A percentile compares a stretch with the other conserved stretches of the same genome.
phyloP scores from a whole-genome alignment of 441 rosid genomes.

The Raphanus hybrid region DNA sequence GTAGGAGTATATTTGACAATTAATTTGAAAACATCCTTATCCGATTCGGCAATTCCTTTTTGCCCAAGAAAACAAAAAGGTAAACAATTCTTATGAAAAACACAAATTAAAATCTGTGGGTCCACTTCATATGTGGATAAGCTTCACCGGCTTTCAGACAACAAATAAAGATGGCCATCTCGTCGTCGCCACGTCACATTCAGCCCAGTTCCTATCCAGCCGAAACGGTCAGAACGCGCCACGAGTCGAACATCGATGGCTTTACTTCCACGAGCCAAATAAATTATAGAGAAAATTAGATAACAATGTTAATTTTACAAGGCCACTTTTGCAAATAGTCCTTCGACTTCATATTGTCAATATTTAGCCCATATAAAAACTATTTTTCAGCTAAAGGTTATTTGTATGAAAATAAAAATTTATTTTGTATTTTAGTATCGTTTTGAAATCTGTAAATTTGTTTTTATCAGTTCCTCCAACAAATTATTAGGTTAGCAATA shows the following conservation, averaged over 20 bases:
- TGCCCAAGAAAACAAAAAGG: not conserved
- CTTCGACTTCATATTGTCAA: not conserved
- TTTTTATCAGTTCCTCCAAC: not conserved
- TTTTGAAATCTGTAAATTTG: no score
- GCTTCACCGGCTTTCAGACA: slow-evolving; percentile 1
- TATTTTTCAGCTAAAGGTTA: not conserved
- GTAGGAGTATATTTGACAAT: slow-evolving; percentile 10
- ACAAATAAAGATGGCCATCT: slow-evolving; percentile 22
- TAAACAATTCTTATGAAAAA: not conserved
- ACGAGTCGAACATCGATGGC: slow-evolving; percentile 18
- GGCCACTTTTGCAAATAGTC: not conserved
- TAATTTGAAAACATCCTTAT: not conserved
- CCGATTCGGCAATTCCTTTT: slow-evolving; percentile 4
- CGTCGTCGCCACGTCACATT: slow-evolving; percentile 40
- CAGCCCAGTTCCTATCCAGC: slow-evolving; percentile 29
- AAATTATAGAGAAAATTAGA: not conserved
- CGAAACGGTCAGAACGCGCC: slow-evolving; percentile 8
- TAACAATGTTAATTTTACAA: not conserved
- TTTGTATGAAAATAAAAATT: not conserved
- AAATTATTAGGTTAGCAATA: not conserved
- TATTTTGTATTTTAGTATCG: not conserved
- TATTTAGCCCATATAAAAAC: not conserved
- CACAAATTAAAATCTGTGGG: slow-evolving; percentile 17
- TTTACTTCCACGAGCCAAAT: not conserved
- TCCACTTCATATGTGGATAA: slow-evolving; percentile 33